Evolutionary conservation across 2,329 filamentous ascomycete genomes (phyloP), one percentile per base, ranked within the genome.

Genomic region (Sporothrix schenckii): DNA sequence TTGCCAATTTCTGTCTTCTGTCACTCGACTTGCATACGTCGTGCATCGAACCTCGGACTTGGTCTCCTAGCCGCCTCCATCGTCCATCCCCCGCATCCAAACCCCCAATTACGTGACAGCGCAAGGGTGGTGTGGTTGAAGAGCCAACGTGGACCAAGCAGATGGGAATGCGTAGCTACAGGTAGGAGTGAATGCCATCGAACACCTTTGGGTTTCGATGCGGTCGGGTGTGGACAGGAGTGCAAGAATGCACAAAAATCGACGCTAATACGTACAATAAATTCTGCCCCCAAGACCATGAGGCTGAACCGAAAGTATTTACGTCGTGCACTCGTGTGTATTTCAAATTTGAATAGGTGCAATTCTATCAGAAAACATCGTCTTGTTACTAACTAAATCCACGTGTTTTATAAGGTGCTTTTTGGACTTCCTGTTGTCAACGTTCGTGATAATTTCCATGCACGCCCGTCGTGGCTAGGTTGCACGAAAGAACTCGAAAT

Each of bases 231-330:
- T 39, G 27, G 53, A 13, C 14, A 34, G 1, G 34, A 9, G 27
- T 56, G 3, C 14, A 14, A 47, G 39, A 16, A 69, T 19, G 53
- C 61, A 30, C 27, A 34, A 34, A 53, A 50, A n/a, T 19, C 41
- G 63, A 24, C 69, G 69, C 69, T 70, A 70, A 67, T 70, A 70
- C 69, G 69, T 70, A 67, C 69, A 70, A 44, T 34, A n/a, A 41
- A 41, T 27, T 24, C 1, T 24, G 24, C 24, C 24, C 39, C 11
- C 19, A 34, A 27, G 39, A 63, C 47, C 11, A n/a, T 19, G 47
- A 27, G 58, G 58, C 58, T 63, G 58, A 47, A 63, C 4, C 34
- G 0, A 9, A 34, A 34, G 34, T 34, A 34, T 34, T 9, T 9
- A 1, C 34, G 34, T 3, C 34, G 34, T 34, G 4, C 24, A 24